These are phyloP conservation scores for Avicennia marina DNA, from an alignment of 257 asterid genomes.

Conservation along the genomic window DNA sequence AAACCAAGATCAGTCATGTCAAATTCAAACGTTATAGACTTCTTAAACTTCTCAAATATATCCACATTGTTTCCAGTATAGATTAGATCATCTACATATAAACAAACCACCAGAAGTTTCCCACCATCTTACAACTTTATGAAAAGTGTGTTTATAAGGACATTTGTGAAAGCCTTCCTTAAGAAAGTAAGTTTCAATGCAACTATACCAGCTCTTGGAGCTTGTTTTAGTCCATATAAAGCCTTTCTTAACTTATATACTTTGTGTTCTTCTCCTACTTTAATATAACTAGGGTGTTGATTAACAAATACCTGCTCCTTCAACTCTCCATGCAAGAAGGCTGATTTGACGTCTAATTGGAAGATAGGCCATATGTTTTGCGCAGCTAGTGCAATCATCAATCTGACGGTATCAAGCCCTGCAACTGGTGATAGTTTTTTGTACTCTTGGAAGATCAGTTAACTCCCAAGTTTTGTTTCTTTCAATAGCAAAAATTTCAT, in stretches of 20 bases:
- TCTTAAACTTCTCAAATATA: background rate
- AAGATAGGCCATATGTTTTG: too few species aligned
- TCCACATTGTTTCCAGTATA: background rate
- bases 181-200: background rate
- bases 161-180: background rate
- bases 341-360: too few species aligned
- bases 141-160: background rate
- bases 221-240: background rate
- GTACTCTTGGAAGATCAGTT: too few species aligned
- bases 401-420: too few species aligned
- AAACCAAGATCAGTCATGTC: slow-evolving; percentile 10
- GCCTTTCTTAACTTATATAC: background rate
- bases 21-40: background rate
- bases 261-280: background rate
- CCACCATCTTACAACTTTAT: background rate
- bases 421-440: too few species aligned
- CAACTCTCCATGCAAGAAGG: too few species aligned
- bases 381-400: too few species aligned
- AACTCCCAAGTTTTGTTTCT: too few species aligned
- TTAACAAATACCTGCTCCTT: too few species aligned
- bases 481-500: too few species aligned
- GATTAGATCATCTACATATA: background rate
- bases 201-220: background rate
- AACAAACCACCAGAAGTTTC: background rate
- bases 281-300: background rate